Conservation (phyloP, 2,329 filamentous ascomycete species). For the Calonectria leucothoes region DNA sequence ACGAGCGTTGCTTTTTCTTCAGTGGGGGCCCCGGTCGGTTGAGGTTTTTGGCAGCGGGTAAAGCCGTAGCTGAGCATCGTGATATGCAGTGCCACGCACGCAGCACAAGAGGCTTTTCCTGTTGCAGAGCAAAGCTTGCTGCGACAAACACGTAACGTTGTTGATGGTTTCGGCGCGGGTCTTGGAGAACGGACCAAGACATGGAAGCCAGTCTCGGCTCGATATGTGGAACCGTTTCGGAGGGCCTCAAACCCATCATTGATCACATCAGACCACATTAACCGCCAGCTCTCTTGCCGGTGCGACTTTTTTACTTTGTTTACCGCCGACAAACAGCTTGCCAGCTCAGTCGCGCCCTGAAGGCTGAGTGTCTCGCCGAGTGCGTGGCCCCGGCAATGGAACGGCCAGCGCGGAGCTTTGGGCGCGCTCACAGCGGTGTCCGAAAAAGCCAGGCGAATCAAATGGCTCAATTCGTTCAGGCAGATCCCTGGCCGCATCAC, state of each 20-base stretch:
- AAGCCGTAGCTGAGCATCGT: conserved; percentile 4
- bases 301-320: not conserved
- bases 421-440: not conserved
- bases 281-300: not conserved
- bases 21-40: not conserved
- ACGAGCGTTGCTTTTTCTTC: not conserved
- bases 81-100: conserved; percentile 2
- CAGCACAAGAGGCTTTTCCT: not conserved
- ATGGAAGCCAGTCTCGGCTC: not conserved
- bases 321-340: not conserved
- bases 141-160: not conserved
- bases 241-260: no score
- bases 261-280: not conserved
- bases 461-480: not conserved
- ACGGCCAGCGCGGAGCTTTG: not conserved
- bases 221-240: not conserved
- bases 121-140: not conserved
- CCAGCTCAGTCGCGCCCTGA: not conserved
- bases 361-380: not conserved
- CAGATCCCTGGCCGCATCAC: not conserved
- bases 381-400: not conserved
- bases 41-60: not conserved
- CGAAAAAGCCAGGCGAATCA: not conserved
- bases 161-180: not conserved
- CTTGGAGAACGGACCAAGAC: not conserved